Evolutionary conservation across 2,329 filamentous ascomycete genomes (phyloP), one percentile per base, ranked within the genome.

Genomic region (Colletotrichum higginsianum): DNA sequence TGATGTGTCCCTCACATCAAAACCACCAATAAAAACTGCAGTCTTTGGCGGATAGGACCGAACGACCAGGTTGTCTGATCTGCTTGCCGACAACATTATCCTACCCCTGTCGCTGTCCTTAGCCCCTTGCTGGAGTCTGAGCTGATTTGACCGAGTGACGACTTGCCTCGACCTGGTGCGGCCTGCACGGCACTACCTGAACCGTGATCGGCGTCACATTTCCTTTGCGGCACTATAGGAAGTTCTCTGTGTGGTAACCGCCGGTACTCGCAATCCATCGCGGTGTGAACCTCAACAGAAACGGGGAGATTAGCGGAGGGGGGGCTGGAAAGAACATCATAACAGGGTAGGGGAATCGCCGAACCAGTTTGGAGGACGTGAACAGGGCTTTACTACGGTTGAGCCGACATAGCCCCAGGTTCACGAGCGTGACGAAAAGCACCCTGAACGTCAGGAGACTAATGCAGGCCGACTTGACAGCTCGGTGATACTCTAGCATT

Each of bases 401-500:
- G 16, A 16, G 38, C 52, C 68, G 65, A 68, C 57, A 62, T 63
- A 62, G 23, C 21, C 38, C 65, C 65, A 58, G 30, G 26, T 15
- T 44, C 58, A 38, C 58, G 44, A 44, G 50, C 53, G 21, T 47
- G 15, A 56, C 47, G 66, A 57, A 58, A 46, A 47, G 35, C 40
- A 49, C 56, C 30, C 55, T 64, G 18, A 53, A 49, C 30, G 40
- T 68, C 61, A 35, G n/a, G 35, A 30, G 23, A 50, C 69, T 69
- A 63, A 69, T 72, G 69, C 69, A 62, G 58, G 46, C 47, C 65
- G 35, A 35, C 53, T 69, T 69, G 53, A 72, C 60, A 64, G 58
- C 66, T 72, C 69, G 60, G 69, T 72, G 58, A 64, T 64, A 72
- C 69, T 64, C 60, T 53, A 12, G 60, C 42, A 72, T 69, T 72